Percentiles rank a stretch among this genome's conserved stretches.
phyloP scores from a whole-genome alignment of 2,329 filamentous ascomycete species.

The Pseudogymnoascus verrucosus region DNA sequence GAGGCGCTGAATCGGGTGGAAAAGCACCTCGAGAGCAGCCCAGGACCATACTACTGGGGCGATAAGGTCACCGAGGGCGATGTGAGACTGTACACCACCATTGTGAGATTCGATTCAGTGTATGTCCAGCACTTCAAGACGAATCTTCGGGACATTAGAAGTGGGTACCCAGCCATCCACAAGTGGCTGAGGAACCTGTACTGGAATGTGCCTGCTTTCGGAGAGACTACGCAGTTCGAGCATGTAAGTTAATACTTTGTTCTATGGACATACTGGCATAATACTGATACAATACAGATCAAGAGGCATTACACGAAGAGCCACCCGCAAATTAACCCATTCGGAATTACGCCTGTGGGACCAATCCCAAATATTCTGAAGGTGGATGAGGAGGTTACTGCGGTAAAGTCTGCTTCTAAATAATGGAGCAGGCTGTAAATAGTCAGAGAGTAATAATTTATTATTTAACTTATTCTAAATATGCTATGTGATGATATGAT shows the following conservation, averaged over 20 bases:
- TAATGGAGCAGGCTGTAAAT: background rate
- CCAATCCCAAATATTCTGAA: slow-evolving; percentile 75
- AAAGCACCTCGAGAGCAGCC: slow-evolving; percentile 48
- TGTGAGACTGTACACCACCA: slow-evolving; percentile 60
- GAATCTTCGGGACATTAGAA: slow-evolving; percentile 39
- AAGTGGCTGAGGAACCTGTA: slow-evolving; percentile 59
- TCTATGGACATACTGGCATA: background rate
- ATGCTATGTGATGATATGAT: background rate
- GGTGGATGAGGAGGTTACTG: slow-evolving; percentile 67
- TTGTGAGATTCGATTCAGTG: slow-evolving; percentile 58
- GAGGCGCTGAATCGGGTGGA: slow-evolving; percentile 70
- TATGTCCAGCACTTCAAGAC: slow-evolving; percentile 61
- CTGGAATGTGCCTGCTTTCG: slow-evolving; percentile 59
- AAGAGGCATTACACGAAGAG: slow-evolving; percentile 94
- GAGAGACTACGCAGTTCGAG: slow-evolving; percentile 19
- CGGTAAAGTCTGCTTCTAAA: slow-evolving; percentile 31
- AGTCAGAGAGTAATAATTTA: background rate
- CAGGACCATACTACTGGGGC: slow-evolving; percentile 69
- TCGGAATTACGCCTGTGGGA: slow-evolving; percentile 73
- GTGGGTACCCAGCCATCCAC: slow-evolving; percentile 54
- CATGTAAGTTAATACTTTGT: slow-evolving; percentile 31
- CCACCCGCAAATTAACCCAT: slow-evolving; percentile 58
- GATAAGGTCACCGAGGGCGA: slow-evolving; percentile 71
- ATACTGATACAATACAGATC: slow-evolving; percentile 34
- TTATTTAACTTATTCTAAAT: background rate